Evolutionary conservation across 1,139 yeast genomes (phyloP).

Genomic region (Blastobotrys illinoisensis): DNA sequence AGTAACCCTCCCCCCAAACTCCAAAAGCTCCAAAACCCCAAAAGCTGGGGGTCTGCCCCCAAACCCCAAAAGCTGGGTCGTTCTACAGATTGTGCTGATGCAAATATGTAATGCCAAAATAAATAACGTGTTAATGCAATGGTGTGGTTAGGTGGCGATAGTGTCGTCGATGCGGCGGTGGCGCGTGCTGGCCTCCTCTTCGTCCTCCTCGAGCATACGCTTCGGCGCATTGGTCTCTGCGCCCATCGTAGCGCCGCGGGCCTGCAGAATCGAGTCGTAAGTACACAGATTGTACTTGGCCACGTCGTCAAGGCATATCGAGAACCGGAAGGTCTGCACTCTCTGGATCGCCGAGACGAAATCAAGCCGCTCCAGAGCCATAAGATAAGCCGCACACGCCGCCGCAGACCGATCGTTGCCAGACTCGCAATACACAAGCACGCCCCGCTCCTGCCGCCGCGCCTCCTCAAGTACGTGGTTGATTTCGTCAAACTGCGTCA

Average conservation of each 20-base stretch:
- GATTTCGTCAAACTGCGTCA: constrained; percentile 17
- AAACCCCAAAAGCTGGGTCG: neutral
- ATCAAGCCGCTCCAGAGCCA: constrained; percentile 17
- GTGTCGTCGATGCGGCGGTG: constrained; percentile 1
- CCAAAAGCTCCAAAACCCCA: neutral
- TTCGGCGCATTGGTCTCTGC: neutral
- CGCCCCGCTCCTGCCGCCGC: constrained; percentile 9
- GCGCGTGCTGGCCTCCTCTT: constrained; percentile 1
- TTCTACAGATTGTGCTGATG: too few relatives aligned
- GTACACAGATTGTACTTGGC: constrained; percentile 24
- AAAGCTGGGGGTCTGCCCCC: neutral
- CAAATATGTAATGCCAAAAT: too few relatives aligned
- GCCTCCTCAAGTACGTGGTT: constrained; percentile 15
- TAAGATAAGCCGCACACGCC: constrained; percentile 29
- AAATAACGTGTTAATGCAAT: neutral
- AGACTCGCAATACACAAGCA: constrained; percentile 30
- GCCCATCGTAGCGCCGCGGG: constrained; percentile 9
- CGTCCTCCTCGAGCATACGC: constrained; percentile 12
- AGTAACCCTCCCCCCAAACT: constrained; percentile 29
- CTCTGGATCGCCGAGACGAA: constrained; percentile 26
- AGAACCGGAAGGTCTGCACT: constrained; percentile 29
- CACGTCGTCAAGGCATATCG: constrained; percentile 24
- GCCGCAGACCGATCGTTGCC: constrained; percentile 33
- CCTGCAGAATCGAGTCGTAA: constrained; percentile 21
- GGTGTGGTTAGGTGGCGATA: neutral